Percentiles rank a stretch among this genome's conserved stretches.
Conservation (phyloP, 805 yeast species). For the Myxozyma lipomycoides region DNA sequence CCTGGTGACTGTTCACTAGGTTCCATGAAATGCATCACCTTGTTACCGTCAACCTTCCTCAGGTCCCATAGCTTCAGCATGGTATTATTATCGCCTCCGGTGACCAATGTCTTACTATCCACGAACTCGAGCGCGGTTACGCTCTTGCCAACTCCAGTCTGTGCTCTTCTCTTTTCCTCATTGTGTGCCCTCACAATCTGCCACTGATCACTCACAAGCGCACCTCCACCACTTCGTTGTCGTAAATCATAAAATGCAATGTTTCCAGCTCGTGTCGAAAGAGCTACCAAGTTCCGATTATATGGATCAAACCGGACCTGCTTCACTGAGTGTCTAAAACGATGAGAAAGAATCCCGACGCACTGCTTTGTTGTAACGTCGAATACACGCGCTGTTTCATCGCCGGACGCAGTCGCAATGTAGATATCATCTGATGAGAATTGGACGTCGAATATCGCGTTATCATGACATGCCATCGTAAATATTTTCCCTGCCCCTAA, state of each 20-base stretch:
- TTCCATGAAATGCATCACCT: not conserved
- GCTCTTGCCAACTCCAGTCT: constrained; percentile 6
- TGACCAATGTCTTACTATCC: constrained; percentile 11
- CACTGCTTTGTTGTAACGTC: constrained; percentile 15
- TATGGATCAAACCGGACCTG: constrained; percentile 18
- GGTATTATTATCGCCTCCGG: constrained; percentile 19
- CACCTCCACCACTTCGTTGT: not conserved
- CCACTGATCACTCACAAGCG: constrained; percentile 2
- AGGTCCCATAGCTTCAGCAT: constrained; percentile 17
- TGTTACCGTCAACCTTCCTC: constrained; percentile 5
- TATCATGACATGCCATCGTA: constrained; percentile 15
- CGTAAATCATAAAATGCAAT: constrained; percentile 20
- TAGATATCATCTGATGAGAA: constrained; percentile 10
- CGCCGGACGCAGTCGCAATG: constrained; percentile 22
- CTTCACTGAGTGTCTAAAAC: constrained; percentile 11
- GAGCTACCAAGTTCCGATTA: not conserved
- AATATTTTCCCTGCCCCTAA: not conserved
- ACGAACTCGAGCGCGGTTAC: constrained; percentile 20
- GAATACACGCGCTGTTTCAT: constrained; percentile 23
- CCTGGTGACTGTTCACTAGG: constrained; percentile 5
- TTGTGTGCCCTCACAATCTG: constrained; percentile 18
- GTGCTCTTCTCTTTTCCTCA: constrained; percentile 9
- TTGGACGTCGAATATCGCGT: constrained; percentile 22
- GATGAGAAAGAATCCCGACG: constrained; percentile 7
- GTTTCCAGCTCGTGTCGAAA: constrained; percentile 20